These are phyloP conservation scores for Henckelia pumila DNA, from an alignment of 257 asterid species.

Conservation along the genomic window DNA sequence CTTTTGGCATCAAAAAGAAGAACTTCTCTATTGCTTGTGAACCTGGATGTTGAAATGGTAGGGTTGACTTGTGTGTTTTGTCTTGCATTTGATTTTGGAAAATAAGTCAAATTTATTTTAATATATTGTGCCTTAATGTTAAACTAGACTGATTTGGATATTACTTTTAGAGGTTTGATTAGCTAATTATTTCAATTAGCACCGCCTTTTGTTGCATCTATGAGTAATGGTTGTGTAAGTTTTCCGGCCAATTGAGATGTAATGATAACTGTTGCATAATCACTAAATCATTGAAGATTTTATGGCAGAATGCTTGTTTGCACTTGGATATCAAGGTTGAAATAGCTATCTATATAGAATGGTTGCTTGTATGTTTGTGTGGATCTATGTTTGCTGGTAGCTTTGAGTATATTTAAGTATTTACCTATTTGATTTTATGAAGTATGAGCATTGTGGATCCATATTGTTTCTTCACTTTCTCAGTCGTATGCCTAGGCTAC, in stretches of 20 bases:
- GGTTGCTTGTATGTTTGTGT: constrained; percentile 3
- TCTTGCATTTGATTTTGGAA: constrained; percentile 11
- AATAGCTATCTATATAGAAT: not conserved
- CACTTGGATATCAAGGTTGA: not conserved
- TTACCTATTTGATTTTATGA: constrained; percentile 10
- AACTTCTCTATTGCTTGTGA: constrained; percentile 59
- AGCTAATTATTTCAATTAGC: constrained; percentile 3
- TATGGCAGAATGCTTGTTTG: not conserved
- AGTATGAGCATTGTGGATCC: constrained; percentile 3
- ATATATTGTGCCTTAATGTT: not conserved
- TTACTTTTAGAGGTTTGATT: not conserved
- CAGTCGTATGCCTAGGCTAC: not conserved
- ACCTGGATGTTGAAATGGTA: constrained; percentile 86
- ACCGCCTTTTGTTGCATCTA: not conserved
- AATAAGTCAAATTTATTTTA: constrained; percentile 8
- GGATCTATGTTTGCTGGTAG: not conserved
- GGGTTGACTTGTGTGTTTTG: constrained; percentile 17
- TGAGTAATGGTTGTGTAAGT: not conserved
- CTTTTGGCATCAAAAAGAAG: constrained; percentile 42
- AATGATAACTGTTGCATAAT: constrained; percentile 7
- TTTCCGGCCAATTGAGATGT: constrained; percentile 7
- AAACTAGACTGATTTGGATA: constrained; percentile 1
- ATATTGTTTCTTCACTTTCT: constrained; percentile 10
- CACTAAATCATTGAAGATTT: constrained; percentile 11
- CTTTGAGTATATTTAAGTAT: not conserved